Percentiles rank a stretch among this genome's conserved stretches.
phyloP scores from a whole-genome alignment of 2,329 filamentous ascomycete species.

The Xylaria sp. region DNA sequence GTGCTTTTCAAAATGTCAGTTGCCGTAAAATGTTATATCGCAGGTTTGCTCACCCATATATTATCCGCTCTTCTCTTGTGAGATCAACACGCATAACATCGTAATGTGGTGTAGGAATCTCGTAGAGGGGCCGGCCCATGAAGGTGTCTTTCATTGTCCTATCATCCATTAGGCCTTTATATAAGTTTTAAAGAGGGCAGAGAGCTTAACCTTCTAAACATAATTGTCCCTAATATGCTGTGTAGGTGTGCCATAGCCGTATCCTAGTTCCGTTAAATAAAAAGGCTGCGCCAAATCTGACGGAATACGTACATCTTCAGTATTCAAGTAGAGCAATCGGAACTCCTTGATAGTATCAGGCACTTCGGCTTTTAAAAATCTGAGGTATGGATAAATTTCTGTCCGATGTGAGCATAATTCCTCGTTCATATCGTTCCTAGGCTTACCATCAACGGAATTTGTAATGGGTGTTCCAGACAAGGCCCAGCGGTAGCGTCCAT shows the following conservation, averaged over 20 bases:
- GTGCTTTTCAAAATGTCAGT: slow-evolving; percentile 8
- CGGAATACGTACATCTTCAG: slow-evolving; percentile 8
- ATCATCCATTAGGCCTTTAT: background rate
- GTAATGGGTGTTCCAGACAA: slow-evolving; percentile 33
- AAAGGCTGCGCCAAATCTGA: background rate
- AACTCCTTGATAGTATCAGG: background rate
- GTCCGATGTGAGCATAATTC: slow-evolving; percentile 1
- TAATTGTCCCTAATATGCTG: background rate
- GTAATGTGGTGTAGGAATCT: slow-evolving; percentile 18
- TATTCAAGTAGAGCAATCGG: slow-evolving; percentile 6
- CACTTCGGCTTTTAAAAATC: slow-evolving; percentile 19
- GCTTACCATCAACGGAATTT: slow-evolving; percentile 28
- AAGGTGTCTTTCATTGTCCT: slow-evolving; percentile 28
- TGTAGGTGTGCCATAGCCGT: background rate
- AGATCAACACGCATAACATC: slow-evolving; percentile 9
- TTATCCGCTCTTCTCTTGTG: slow-evolving; percentile 29
- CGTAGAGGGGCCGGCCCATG: slow-evolving; percentile 27
- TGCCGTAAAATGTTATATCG: background rate
- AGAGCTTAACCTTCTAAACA: slow-evolving; percentile 21
- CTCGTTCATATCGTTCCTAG: no score
- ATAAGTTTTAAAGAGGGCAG: background rate
- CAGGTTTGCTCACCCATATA: slow-evolving; percentile 28
- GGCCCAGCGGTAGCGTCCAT: slow-evolving; percentile 21
- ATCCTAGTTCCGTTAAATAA: background rate
- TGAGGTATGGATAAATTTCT: slow-evolving; percentile 32